These are phyloP conservation scores for Fusarium staphyleae DNA, from an alignment of 2,329 filamentous ascomycete species.

Conservation along the genomic window DNA sequence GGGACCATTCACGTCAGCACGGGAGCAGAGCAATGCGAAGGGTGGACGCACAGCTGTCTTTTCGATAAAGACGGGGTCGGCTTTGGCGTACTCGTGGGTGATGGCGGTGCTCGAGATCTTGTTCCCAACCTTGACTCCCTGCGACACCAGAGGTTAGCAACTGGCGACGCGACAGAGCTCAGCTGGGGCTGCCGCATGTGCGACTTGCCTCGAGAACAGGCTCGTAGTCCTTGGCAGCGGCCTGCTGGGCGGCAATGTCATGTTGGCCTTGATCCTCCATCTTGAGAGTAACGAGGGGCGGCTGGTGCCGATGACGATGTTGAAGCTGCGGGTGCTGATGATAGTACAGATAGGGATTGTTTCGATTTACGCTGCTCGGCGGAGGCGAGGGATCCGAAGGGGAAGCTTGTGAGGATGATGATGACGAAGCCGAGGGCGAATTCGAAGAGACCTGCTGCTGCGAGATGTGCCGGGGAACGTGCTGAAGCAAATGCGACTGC, in stretches of 20 bases:
- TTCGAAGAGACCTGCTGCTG: conserved; percentile 28
- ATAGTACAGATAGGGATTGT: conserved; percentile 11
- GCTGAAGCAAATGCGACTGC: conserved; percentile 24
- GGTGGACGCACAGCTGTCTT: conserved; percentile 79
- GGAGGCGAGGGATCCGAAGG: conserved; percentile 27
- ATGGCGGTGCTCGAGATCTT: conserved; percentile 80
- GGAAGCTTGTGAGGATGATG: conserved; percentile 31
- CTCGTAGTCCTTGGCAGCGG: conserved; percentile 65
- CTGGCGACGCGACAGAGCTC: conserved; percentile 14
- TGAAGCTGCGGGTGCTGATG: conserved; percentile 30
- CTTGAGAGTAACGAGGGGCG: conserved; percentile 28
- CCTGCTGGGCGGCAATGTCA: conserved; percentile 65
- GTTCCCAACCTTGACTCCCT: conserved; percentile 86
- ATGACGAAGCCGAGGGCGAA: conserved; percentile 23
- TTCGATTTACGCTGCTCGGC: conserved; percentile 18
- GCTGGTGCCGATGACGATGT: conserved; percentile 23
- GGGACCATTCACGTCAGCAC: conserved; percentile 21
- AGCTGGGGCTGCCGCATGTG: conserved; percentile 1
- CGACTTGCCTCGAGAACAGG: conserved; percentile 61
- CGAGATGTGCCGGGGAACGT: conserved; percentile 19
- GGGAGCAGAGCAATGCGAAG: conserved; percentile 3
- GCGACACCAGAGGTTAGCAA: conserved; percentile 31
- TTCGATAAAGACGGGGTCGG: conserved; percentile 81
- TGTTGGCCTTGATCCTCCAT: conserved; percentile 49
- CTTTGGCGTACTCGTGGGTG: conserved; percentile 85